Base-by-base conservation (phyloP, 202 grass and related monocot genomes). In the Panicum virgatum region DNA sequence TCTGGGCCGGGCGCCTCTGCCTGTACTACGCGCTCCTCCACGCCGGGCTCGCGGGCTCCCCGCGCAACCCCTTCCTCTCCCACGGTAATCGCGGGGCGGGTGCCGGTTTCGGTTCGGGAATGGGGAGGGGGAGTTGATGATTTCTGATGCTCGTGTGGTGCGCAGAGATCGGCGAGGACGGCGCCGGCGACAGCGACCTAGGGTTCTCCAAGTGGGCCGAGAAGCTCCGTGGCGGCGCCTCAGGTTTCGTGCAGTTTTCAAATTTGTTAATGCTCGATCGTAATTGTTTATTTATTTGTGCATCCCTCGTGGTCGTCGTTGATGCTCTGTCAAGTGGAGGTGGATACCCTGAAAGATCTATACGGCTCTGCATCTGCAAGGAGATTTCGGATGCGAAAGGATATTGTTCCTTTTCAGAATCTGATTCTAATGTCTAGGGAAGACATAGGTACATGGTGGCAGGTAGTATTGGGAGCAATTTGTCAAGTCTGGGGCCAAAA, bases 21-120 rank as follows among this genome's bases (percentile, higher is more conserved):
- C 66, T 99, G 82, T 94, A 93, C 73, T 99, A 99, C 77, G 93
- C 87, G 81, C 90, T 99, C 60, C 82, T 99, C 40, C 94, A 92
- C 77, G 53, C 34, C 58, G 96, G 96, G 18, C 87, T 99, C 60
- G 96, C 83, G 12, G 96, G 96, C 14, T 99, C 93, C 26, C 89
- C 85, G 18, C 82, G 25, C 44, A 99, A 87, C 80, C 96, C 96
- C 26, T 87, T 99, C 85, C 83, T 92, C 60, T 90, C 96, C 37
- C 84, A 90, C 71, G 88, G 88, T 83, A 83, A 62, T 15, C 9
- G 64, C 66, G 2, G 38, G 4, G n/a, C n/a, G 8, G 37, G 45
- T 15, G 69, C 25, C 1, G 27, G 32, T 34, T 64, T 81, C 14
- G 63, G 47, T 72, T 30, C 16, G 15, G 36, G 18, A 19, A 51